Evolutionary conservation across 805 yeast species (phyloP).

Genomic region (Lipomyces yamanashiensis): DNA sequence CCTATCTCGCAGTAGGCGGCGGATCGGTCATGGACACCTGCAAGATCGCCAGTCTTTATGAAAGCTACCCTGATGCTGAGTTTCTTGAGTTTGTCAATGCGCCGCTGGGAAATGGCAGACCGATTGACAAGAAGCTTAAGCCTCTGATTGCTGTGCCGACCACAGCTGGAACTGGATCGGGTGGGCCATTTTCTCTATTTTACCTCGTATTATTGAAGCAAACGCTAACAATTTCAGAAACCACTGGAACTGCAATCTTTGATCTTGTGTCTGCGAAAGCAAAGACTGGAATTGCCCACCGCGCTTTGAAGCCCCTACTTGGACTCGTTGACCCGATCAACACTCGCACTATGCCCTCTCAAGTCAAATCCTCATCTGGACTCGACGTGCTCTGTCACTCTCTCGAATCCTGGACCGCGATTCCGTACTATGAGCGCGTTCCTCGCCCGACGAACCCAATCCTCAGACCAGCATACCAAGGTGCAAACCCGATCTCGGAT

Average conservation of each 20-base stretch:
- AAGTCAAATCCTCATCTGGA: slow-evolving; percentile 51
- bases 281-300: slow-evolving; percentile 53
- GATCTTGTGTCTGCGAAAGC: slow-evolving; percentile 48
- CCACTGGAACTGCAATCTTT: slow-evolving; percentile 54
- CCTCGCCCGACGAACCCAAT: slow-evolving; percentile 48
- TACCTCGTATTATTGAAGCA: not conserved
- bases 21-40: slow-evolving; percentile 56
- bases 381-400: slow-evolving; percentile 54
- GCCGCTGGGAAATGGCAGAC: slow-evolving; percentile 48
- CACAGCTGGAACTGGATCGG: slow-evolving; percentile 54
- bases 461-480: slow-evolving; percentile 50
- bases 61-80: slow-evolving; percentile 49
- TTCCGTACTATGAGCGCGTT: slow-evolving; percentile 49
- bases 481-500: slow-evolving; percentile 54
- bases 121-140: slow-evolving; percentile 44
- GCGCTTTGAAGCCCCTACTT: slow-evolving; percentile 50
- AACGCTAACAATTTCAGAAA: slow-evolving; percentile 41
- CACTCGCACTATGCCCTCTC: slow-evolving; percentile 50
- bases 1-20: slow-evolving; percentile 53
- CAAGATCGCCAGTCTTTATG: slow-evolving; percentile 51
- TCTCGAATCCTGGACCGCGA: slow-evolving; percentile 53
- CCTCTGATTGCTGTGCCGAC: slow-evolving; percentile 54
- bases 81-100: slow-evolving; percentile 52
- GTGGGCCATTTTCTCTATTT: not conserved
- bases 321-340: slow-evolving; percentile 53